Evolutionary conservation across 371 early-diverging fungal species (phyloP), one percentile per base, ranked within the genome.

Genomic region (Funneliformis caledonium): DNA sequence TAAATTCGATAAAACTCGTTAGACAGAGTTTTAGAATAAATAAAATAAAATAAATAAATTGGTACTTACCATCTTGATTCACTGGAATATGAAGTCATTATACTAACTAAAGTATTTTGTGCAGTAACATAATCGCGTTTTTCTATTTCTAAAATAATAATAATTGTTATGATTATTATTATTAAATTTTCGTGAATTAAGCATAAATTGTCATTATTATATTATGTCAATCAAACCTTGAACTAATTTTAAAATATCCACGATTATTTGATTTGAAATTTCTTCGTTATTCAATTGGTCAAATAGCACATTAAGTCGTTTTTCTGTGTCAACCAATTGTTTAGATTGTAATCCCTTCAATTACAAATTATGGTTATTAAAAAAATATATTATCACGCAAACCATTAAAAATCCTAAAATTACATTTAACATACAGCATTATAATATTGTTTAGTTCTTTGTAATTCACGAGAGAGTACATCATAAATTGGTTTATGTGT

Each of bases 201-300:
- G 37, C 6, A 61, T 26, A 31, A 9, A 26, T 2, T 3, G 19
- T 26, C 12, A 33, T 64, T 43, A 14, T 48, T 76, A 16, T 6
- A 10, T n/a, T 0, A 50, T 10, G 1, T 48, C n/a, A 61, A 48
- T 47, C 68, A 81, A 82, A 89, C 91, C 92, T 83, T 91, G 89
- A 3, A 88, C 89, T 50, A 94, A 81, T 74, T 85, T 72, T n/a
- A 86, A 48, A 86, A 94, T 86, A 76, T 88, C 87, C 0, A 84
- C 89, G 37, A 88, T 83, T 48, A 94, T 87, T 10, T 87, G 86
- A 8, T 82, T 83, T 0, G 89, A 87, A 16, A 95, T 84, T 72
- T 91, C 89, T 31, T 88, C 90, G 82, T 91, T 89, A 84, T 95
- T 94, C 88, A 97, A 82, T 84, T 89, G 88, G 82, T 95, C 96